phyloP scores from a whole-genome alignment of 1,284 basidiomycete species.

The Microbotryomycetes sp. region DNA sequence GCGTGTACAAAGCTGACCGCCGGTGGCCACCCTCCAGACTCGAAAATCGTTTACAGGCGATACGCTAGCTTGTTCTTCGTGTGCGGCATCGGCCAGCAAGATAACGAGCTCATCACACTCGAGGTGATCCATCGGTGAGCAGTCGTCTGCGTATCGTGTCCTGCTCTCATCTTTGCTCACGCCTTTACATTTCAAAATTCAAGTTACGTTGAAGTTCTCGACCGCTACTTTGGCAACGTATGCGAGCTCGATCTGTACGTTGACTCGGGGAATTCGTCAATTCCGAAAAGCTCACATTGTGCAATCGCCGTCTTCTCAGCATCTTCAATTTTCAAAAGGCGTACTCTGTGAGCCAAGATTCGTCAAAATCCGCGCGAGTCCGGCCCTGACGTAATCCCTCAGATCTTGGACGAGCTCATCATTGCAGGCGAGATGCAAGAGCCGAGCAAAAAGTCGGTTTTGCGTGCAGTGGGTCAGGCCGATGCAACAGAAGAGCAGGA shows the following conservation, averaged over 20 bases:
- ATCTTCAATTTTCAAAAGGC: slow-evolving; percentile 99
- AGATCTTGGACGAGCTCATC: slow-evolving; percentile 96
- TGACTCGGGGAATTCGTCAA: too few species aligned
- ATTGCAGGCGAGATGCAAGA: slow-evolving; percentile 98
- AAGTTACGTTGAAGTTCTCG: slow-evolving; percentile 90
- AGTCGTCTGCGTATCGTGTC: not conserved
- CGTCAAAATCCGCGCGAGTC: not conserved
- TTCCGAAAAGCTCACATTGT: slow-evolving; percentile 1
- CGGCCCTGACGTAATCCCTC: slow-evolving; percentile 23
- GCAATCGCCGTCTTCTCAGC: too few species aligned
- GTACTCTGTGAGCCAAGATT: slow-evolving; percentile 58
- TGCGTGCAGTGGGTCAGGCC: slow-evolving; percentile 61
- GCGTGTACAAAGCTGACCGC: not conserved
- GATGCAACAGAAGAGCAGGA: slow-evolving; percentile 48
- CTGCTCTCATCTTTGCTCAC: not conserved
- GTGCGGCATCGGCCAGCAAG: slow-evolving; percentile 74
- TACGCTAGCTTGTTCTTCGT: slow-evolving; percentile 99
- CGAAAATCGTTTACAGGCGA: slow-evolving; percentile 91
- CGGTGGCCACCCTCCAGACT: slow-evolving; percentile 23
- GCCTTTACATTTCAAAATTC: not conserved
- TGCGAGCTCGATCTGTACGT: slow-evolving; percentile 88
- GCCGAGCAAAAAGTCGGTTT: slow-evolving; percentile 94
- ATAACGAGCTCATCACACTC: slow-evolving; percentile 87
- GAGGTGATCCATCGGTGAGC: slow-evolving; percentile 82
- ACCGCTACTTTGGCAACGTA: slow-evolving; percentile 98